Evolutionary conservation across 495 filamentous ascomycete genomes (phyloP), one percentile per base, ranked within the genome.

Genomic region (Lineolata rhizophorae): DNA sequence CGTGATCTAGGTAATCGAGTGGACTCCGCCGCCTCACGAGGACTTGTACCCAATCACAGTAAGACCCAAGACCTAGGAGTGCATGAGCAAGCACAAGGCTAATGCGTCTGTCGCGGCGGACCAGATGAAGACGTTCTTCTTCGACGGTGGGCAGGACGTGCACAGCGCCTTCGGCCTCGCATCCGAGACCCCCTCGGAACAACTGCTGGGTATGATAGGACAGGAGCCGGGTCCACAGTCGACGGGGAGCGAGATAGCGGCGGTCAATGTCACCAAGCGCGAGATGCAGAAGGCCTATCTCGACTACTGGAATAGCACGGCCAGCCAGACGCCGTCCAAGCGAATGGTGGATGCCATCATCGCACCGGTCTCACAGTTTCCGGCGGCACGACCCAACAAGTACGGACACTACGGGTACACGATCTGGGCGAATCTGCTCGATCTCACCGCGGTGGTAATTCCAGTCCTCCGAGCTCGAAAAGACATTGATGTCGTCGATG

Each of bases 251-350:
- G 51, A 61, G 9, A 61, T 75, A 28, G 55, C 65, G 6, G 57
- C 46, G 14, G 37, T 57, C 12, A 76, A 75, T 34, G 49, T 76
- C 8, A 42, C 48, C n/a, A 65, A 68, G 37, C 57, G 70, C 6
- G 52, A 65, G 27, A 61, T 62, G 32, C 64, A 69, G 46, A 72
- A 70, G 41, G 55, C 60, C 27, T 75, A 76, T 38, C 59, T 70
- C 59, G 68, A 72, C 20, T 76, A 74, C 49, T 78, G 72, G 72
- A 70, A 73, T 39, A 62, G 49, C 27, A 77, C 70, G 0, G 50
- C 48, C 1, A 40, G 54, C 14, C 20, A 53, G 11, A 73, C 66
- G 1, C 55, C 57, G 6, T 73, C 64, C 1, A 68, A 67, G 9
- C 51, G 65, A 21, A 65, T 67, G 0, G 44, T 72, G 5, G 67